A percentile compares a stretch with the other conserved stretches of the same genome.
Conservation (phyloP, 768 basidiomycete species). For the Suillus luteus region DNA sequence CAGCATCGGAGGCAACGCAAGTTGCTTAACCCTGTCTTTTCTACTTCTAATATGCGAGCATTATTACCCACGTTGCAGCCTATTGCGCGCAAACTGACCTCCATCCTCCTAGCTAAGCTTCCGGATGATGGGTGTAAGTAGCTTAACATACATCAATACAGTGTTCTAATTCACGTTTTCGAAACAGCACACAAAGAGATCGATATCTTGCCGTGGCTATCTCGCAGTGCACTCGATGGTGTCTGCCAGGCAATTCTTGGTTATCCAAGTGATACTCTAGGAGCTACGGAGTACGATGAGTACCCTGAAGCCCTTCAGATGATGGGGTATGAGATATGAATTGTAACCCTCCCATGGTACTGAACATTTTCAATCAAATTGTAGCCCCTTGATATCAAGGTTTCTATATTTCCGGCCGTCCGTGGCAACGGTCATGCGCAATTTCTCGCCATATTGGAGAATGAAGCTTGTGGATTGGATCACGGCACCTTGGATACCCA, state of each 20-base stretch:
- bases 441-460: background rate
- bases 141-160: background rate
- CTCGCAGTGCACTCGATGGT: slow-evolving; percentile 26
- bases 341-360: no score
- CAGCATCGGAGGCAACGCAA: slow-evolving; percentile 45
- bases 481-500: background rate
- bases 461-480: background rate
- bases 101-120: background rate
- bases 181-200: slow-evolving; percentile 19
- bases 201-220: slow-evolving; percentile 26
- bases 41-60: slow-evolving; percentile 40
- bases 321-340: background rate
- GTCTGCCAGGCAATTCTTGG: slow-evolving; percentile 27
- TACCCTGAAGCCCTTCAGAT: background rate
- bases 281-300: slow-evolving; percentile 13
- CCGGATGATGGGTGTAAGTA: slow-evolving; percentile 3
- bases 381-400: background rate
- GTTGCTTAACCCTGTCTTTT: slow-evolving; percentile 48
- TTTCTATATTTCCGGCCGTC: background rate
- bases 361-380: background rate
- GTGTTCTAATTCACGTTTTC: slow-evolving; percentile 5
- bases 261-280: slow-evolving; percentile 15
- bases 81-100: background rate
- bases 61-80: slow-evolving; percentile 21
- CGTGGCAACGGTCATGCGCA: background rate